Evolutionary conservation across 345 rosid species (phyloP), one percentile per base, ranked within the genome.

Genomic region (Diplotaxis tenuifolia): DNA sequence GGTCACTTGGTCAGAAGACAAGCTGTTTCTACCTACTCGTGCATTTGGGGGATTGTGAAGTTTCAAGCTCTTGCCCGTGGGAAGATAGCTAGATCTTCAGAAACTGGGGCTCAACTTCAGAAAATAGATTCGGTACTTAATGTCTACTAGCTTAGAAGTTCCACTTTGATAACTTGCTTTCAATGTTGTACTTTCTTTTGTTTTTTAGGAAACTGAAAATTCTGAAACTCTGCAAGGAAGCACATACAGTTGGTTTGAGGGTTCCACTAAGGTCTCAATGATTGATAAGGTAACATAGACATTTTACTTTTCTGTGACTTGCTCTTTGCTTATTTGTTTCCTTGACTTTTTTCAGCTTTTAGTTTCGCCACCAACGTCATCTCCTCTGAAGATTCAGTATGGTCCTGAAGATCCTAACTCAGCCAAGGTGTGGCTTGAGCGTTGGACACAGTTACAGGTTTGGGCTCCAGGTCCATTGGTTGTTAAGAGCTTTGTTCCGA

Each of bases 1-100:
- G 97, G 97, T 45, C 91, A 77, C 81, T 72, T 92, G 68, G 94
- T 89, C 50, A 83, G 97, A 80, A 86, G 89, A 73, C 94, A 92
- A 83, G 97, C 96, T 62, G 78, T 84, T 84, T 87, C 92, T 59
- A 92, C 92, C 5, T 80, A 89, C 66, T 75, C 49, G 1, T 86
- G 91, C 80, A 74, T 87, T 50, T 79, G 78, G 78, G 87, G 86
- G 52, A 81, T 89, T 79, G 81, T 92, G 50, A 88, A 82, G 83
- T 36, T 92, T 45, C 97, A 92, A 75, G 88, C 90, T 19, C 42
- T 86, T 52, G 80, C 62, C 72, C 88, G 96, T 14, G 86, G 86
- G 60, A 83, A 67, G 72, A 78, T 77, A 76, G 91, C 86, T 66
- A 83, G 90, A 77, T 67, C 62, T n/a, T 82, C 81, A 53, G 75